Evolutionary conservation across 345 rosid genomes (phyloP), one percentile per base, ranked within the genome.

Genomic region (Cardamine occulta): DNA sequence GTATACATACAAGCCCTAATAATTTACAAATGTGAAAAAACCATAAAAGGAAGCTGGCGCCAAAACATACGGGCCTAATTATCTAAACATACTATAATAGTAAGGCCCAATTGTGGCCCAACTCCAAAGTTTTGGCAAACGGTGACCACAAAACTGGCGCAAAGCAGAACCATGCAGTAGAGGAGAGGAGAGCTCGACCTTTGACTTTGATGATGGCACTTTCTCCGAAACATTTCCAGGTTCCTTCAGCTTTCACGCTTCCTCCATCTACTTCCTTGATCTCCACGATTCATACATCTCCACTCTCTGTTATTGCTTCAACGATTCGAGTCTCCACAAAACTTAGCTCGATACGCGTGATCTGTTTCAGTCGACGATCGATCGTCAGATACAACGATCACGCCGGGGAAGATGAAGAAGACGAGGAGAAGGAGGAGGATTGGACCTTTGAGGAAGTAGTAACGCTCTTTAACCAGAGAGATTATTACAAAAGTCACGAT

Each of bases 401-500:
- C 49, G 47, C 39, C 17, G 77, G 23, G 31, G 73, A 71, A 56
- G 76, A 77, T 0, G 61, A 75, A 17, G 72, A 56, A 7, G 29
- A 78, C 0, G 77, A 63, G 0, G 84, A 82, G 0, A 78, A 63
- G 0, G 83, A 80, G 0, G 82, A 80, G 4, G 24, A 57, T 18
- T 74, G 63, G 56, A 81, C 85, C 74, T 91, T 93, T 62, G 81
- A 82, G 0, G 85, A 81, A 60, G 98, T 91, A 5, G 96, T 86
- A 4, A 35, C 65, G 2, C 86, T 88, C 26, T 94, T 91, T 72
- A 91, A 91, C 82, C 7, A 48, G 69, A 84, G 89, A 71, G 96
- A 90, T 57, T 94, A 86, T 76, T 94, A 88, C 62, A 82, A 68
- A 80, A 88, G 98, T 80, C 98, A 91, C 61, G 95, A 91, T 77